Conservation (phyloP, 371 early-diverging fungal genomes). For the Zychaea mexicana region DNA sequence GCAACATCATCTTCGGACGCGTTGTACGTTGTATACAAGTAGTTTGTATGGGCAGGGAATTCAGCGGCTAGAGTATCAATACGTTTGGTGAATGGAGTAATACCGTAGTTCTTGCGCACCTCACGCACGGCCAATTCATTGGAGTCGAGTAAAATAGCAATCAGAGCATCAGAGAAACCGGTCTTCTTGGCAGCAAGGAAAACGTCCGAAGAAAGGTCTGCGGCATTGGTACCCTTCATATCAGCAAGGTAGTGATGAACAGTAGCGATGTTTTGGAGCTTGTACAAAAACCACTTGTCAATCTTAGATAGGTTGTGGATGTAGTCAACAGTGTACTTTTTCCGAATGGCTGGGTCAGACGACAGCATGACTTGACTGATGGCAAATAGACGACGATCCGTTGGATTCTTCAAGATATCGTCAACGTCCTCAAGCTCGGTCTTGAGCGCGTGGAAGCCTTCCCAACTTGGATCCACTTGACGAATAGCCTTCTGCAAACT, state of each 20-base stretch:
- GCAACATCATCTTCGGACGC: conserved; percentile 79
- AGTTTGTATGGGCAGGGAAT: conserved; percentile 91
- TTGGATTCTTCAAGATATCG: conserved; percentile 73
- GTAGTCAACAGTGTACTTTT: conserved; percentile 81
- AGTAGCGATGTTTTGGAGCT: conserved; percentile 85
- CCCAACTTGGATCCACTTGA: conserved; percentile 69
- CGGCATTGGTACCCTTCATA: conserved; percentile 34
- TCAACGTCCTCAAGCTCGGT: conserved; percentile 64
- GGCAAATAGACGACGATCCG: conserved; percentile 89
- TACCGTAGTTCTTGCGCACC: conserved; percentile 63
- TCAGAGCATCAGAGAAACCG: conserved; percentile 90
- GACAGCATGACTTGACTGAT: conserved; percentile 85
- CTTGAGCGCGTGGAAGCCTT: conserved; percentile 64
- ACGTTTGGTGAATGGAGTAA: conserved; percentile 85
- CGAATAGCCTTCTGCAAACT: conserved; percentile 89
- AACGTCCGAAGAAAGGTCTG: conserved; percentile 53
- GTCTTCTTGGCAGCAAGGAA: conserved; percentile 75
- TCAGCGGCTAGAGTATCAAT: conserved; percentile 94
- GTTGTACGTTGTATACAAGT: conserved; percentile 92
- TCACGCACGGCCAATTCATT: conserved; percentile 73
- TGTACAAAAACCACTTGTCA: conserved; percentile 94
- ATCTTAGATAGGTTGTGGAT: conserved; percentile 88
- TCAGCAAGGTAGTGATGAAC: conserved; percentile 56
- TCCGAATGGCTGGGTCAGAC: conserved; percentile 38
- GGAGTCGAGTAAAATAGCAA: conserved; percentile 63